Evolutionary conservation across 2,329 filamentous ascomycete species (phyloP).

Genomic region (Calonectria crousiana): DNA sequence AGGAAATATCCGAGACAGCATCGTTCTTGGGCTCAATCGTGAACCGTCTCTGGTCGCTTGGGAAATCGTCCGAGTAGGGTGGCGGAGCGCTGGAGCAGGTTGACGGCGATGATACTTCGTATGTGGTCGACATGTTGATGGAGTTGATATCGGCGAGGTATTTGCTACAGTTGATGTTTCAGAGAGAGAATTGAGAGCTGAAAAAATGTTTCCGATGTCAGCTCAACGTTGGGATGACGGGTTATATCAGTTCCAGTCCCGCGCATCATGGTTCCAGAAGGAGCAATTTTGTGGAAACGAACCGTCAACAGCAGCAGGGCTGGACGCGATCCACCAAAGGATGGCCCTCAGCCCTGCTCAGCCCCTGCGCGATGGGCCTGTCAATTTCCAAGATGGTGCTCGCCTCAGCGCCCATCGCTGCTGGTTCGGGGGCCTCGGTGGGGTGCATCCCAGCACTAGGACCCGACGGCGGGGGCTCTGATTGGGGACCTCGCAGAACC

Average conservation of each 20-base stretch:
- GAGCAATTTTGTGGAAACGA: neutral
- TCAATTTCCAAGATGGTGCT: neutral
- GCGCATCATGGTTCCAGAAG: neutral
- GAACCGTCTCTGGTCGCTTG: neutral
- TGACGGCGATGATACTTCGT: neutral
- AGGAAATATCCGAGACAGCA: neutral
- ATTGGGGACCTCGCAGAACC: conserved; percentile 2
- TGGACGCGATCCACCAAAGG: neutral
- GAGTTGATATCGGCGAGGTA: neutral
- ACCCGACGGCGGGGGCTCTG: neutral
- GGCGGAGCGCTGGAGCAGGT: neutral
- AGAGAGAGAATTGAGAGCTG: neutral
- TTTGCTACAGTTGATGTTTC: neutral
- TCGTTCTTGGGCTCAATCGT: neutral
- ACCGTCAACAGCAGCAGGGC: neutral
- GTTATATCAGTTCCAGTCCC: neutral
- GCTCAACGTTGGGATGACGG: neutral
- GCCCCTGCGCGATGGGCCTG: neutral
- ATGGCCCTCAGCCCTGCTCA: conserved; percentile 1
- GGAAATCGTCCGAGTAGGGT: neutral
- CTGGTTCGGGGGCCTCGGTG: neutral
- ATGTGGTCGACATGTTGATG: neutral
- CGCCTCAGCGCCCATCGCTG: neutral
- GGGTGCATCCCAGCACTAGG: neutral
- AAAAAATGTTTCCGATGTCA: neutral